Base-by-base conservation (phyloP, 1,139 yeast genomes). In the Blastobotrys malaysiensis region DNA sequence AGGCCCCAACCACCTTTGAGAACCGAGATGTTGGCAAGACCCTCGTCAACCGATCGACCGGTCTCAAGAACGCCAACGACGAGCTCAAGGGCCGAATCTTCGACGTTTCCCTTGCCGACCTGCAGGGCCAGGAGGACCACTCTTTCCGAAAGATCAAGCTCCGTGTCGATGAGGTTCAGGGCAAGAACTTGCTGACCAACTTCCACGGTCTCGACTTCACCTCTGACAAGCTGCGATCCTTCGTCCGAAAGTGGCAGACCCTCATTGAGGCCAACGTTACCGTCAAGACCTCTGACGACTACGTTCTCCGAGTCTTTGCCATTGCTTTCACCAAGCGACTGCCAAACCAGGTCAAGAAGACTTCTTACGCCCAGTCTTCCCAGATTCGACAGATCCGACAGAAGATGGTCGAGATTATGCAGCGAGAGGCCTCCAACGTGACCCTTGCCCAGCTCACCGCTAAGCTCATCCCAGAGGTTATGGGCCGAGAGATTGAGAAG, bases 11-110 rank as follows among this genome's bases (percentile, higher is more conserved):
- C 73, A 87, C 95, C 70, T 88, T 88, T 71, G 95, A 87, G 77
- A 86, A 86, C 86, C 86, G 95, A 78, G 86, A 86, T 73, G 95
- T 87, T 72, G 96, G 96, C 77, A 88, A 88, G 86, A 88, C 96
- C 67, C 80, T 88, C 71, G 91, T 88, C 75, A 88, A 88, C 93
- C 86, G 87, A 76, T 85, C 95, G 61, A 85, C 95, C 68, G 96
- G 96, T 86, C 81, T 88, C 77, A 71, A 86, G 83, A 87, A 84
- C 80, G 93, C 96, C 73, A 87, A 87, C 72, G 96, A 88, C 74
- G 89, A 89, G 70, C 83, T 88, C 74, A 87, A 86, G 80, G 96
- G 96, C 72, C 88, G 96, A 77, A 85, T 88, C 67, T 82, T 88
- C 66, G 95, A 88, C 76, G 87, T 87, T 64, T 84, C 87, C 68